These are phyloP conservation scores for Carallia pectinifolia DNA, from an alignment of 345 rosid genomes.

Conservation along the genomic window DNA sequence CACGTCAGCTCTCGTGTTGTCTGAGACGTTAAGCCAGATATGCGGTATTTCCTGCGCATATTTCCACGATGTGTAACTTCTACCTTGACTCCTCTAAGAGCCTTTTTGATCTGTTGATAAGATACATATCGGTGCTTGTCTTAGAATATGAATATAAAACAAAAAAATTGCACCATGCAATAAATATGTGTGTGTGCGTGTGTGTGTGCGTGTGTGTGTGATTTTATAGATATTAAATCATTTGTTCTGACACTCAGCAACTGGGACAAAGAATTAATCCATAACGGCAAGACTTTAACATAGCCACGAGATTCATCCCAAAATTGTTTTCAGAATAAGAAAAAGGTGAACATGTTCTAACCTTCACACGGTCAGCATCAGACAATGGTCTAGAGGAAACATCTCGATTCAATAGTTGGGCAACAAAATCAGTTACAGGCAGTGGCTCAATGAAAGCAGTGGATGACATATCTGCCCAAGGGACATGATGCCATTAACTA, in stretches of 20 bases:
- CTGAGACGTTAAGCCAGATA: slow-evolving; percentile 84
- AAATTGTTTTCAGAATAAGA: too few species aligned
- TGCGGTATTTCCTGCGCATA: slow-evolving; percentile 93
- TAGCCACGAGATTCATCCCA: too few species aligned
- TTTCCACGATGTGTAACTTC: slow-evolving; percentile 95
- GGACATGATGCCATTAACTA: background rate
- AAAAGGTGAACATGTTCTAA: slow-evolving; percentile 12
- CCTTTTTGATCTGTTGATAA: slow-evolving; percentile 67
- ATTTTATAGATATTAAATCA: too few species aligned
- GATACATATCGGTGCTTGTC: background rate
- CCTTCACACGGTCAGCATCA: slow-evolving; percentile 97
- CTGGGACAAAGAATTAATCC: background rate
- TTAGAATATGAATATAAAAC: background rate
- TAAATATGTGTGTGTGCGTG: too few species aligned
- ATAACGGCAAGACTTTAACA: too few species aligned
- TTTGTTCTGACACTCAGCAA: too few species aligned
- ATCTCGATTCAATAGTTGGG: slow-evolving; percentile 64
- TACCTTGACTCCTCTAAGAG: slow-evolving; percentile 86
- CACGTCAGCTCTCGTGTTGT: slow-evolving; percentile 89
- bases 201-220: too few species aligned
- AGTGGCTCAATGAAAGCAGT: slow-evolving; percentile 94
- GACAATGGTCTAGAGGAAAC: slow-evolving; percentile 68
- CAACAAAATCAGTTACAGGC: slow-evolving; percentile 74
- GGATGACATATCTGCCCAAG: slow-evolving; percentile 79
- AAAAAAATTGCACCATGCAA: background rate